Percentiles rank a stretch among this genome's conserved stretches.
Conservation (phyloP, 768 basidiomycete species). For the Kwoniella newhampshirensis region DNA sequence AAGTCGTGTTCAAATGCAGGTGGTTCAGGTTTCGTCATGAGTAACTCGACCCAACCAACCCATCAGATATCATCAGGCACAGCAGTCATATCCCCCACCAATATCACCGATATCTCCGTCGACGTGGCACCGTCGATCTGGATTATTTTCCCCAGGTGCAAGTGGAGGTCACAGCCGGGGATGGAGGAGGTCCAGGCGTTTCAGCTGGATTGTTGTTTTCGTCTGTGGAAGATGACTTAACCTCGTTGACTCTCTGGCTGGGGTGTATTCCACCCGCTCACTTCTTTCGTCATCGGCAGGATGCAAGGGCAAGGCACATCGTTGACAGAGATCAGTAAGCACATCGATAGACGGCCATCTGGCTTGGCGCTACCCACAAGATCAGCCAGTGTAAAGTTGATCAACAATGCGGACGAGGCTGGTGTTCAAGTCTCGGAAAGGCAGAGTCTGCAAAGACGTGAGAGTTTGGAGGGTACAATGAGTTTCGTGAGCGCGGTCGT, state of each 20-base stretch:
- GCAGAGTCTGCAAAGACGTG: slow-evolving; percentile 13
- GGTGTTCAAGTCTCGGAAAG: neutral
- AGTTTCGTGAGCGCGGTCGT: slow-evolving; percentile 33
- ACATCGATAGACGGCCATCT: neutral
- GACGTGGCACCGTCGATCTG: slow-evolving; percentile 4
- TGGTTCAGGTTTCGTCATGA: too few relatives aligned
- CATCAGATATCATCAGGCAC: slow-evolving; percentile 1
- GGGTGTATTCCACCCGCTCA: too few relatives aligned
- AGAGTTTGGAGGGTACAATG: slow-evolving; percentile 39
- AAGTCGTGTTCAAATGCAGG: too few relatives aligned
- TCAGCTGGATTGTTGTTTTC: too few relatives aligned
- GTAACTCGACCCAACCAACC: too few relatives aligned
- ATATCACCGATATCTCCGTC: slow-evolving; percentile 3
- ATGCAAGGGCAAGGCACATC: neutral
- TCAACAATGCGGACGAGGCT: slow-evolving; percentile 5
- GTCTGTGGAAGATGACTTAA: too few relatives aligned
- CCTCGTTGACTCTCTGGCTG: too few relatives aligned
- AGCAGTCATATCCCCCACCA: neutral
- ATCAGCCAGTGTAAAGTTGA: slow-evolving; percentile 7
- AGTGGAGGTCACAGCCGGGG: too few relatives aligned
- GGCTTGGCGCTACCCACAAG: slow-evolving; percentile 5
- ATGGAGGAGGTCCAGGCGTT: too few relatives aligned
- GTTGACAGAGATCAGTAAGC: neutral
- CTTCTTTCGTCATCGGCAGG: too few relatives aligned
- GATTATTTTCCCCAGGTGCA: neutral